These are phyloP conservation scores for Lactarius indigo DNA, from an alignment of 768 basidiomycete species.

Conservation along the genomic window DNA sequence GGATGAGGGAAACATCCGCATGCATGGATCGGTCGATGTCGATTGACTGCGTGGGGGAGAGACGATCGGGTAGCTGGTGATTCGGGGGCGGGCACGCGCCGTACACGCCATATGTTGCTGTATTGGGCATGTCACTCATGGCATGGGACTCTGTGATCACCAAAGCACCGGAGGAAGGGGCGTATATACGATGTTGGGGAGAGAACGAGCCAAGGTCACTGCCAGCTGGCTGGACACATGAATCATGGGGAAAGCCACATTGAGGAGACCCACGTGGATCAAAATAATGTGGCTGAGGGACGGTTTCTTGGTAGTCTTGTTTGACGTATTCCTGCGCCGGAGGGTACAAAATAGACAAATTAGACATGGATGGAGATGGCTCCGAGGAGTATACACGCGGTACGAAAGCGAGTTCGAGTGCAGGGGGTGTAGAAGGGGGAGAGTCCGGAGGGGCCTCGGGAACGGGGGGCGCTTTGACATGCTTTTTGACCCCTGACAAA, in stretches of 20 bases:
- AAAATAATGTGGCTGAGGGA: slow-evolving; percentile 17
- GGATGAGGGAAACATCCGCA: slow-evolving; percentile 8
- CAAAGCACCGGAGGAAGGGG: slow-evolving; percentile 15
- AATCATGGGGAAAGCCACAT: slow-evolving; percentile 17
- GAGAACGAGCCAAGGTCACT: slow-evolving; percentile 13
- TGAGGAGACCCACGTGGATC: slow-evolving; percentile 23
- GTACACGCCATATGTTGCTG: slow-evolving; percentile 15
- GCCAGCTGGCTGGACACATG: slow-evolving; percentile 18
- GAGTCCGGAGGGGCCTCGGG: slow-evolving; percentile 23
- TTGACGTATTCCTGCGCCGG: slow-evolving; percentile 21
- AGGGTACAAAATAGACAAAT: slow-evolving; percentile 17
- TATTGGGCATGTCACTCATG: slow-evolving; percentile 12
- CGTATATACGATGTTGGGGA: slow-evolving; percentile 16
- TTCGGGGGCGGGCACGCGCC: slow-evolving; percentile 20
- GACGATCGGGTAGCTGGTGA: slow-evolving; percentile 23
- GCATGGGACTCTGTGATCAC: slow-evolving; percentile 20
- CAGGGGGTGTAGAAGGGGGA: slow-evolving; percentile 29
- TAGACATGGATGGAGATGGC: slow-evolving; percentile 16
- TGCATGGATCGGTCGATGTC: slow-evolving; percentile 3
- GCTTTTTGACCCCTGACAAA: slow-evolving; percentile 17
- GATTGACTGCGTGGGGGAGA: slow-evolving; percentile 7
- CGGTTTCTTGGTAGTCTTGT: slow-evolving; percentile 13
- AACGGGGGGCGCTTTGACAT: slow-evolving; percentile 20
- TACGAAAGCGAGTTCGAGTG: slow-evolving; percentile 27
- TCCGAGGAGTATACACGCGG: slow-evolving; percentile 17